phyloP scores from a whole-genome alignment of 192 early-diverging fungal species.

The Mortierella hygrophila region DNA sequence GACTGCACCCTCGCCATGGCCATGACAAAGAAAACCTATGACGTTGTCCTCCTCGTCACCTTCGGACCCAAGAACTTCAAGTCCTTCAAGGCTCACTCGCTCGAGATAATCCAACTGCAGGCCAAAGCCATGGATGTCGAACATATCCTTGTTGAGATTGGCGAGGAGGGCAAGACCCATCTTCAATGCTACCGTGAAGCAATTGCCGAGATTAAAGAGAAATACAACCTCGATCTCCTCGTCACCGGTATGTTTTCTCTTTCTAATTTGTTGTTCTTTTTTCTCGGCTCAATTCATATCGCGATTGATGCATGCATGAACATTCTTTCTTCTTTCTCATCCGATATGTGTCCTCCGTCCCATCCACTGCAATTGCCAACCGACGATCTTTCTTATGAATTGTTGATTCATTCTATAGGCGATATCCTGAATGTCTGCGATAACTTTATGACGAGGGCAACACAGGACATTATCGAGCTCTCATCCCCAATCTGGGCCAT shows the following conservation, averaged over 20 bases:
- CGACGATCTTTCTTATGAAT: background rate
- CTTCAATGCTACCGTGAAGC: conserved; percentile 60
- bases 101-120: conserved; percentile 60
- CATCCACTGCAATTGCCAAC: background rate
- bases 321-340: background rate
- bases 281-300: background rate
- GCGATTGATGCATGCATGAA: background rate
- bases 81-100: conserved; percentile 68
- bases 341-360: background rate
- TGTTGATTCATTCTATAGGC: conserved; percentile 31
- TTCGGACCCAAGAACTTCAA: conserved; percentile 60
- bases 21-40: conserved; percentile 50
- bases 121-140: conserved; percentile 63
- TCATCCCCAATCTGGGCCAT: conserved; percentile 70
- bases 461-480: conserved; percentile 60
- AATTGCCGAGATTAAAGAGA: conserved; percentile 55
- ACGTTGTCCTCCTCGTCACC: conserved; percentile 63
- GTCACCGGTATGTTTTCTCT: conserved; percentile 60
- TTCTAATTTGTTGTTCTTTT: background rate
- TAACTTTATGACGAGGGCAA: conserved; percentile 71
- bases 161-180: conserved; percentile 61
- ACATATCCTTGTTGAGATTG: conserved; percentile 52
- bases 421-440: conserved; percentile 73
- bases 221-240: conserved; percentile 60
- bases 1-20: conserved; percentile 68